Conservation (phyloP, 1,139 yeast genomes). For the Taphrina wiesneri region DNA sequence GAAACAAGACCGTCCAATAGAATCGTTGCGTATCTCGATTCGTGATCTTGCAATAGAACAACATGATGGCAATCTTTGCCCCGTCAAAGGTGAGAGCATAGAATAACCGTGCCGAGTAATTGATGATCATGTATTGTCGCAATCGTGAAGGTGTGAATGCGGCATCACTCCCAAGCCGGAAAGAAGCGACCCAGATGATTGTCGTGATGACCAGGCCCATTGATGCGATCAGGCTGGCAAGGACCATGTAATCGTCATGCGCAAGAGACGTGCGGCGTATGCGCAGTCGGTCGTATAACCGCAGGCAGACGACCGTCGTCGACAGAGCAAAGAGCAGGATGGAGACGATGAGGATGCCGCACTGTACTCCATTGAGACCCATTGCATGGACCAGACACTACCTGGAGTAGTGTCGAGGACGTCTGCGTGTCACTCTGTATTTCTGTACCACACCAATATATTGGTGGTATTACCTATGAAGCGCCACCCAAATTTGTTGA, state of each 20-base stretch:
- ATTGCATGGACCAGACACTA: background rate
- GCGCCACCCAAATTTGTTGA: background rate
- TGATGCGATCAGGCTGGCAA: background rate
- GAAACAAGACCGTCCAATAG: slow-evolving; percentile 10
- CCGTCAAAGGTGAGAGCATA: slow-evolving; percentile 22
- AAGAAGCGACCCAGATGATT: slow-evolving; percentile 17
- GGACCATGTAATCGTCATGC: slow-evolving; percentile 20
- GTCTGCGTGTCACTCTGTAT: background rate
- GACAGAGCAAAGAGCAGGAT: slow-evolving; percentile 4
- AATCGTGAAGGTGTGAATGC: background rate
- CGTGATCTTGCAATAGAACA: slow-evolving; percentile 19
- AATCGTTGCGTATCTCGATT: slow-evolving; percentile 9
- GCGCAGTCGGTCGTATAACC: slow-evolving; percentile 7
- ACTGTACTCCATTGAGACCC: slow-evolving; percentile 21
- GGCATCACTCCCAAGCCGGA: background rate
- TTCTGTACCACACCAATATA: background rate
- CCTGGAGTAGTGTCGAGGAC: background rate
- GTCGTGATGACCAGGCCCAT: slow-evolving; percentile 9
- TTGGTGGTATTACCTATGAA: background rate
- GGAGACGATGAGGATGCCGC: slow-evolving; percentile 2
- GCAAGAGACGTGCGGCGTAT: background rate
- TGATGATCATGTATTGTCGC: background rate
- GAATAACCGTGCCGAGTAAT: slow-evolving; percentile 15
- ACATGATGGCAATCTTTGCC: slow-evolving; percentile 24
- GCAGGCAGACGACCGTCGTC: slow-evolving; percentile 21